phyloP scores from a whole-genome alignment of 495 filamentous ascomycete genomes.

The Parachaetomium inaequale region DNA sequence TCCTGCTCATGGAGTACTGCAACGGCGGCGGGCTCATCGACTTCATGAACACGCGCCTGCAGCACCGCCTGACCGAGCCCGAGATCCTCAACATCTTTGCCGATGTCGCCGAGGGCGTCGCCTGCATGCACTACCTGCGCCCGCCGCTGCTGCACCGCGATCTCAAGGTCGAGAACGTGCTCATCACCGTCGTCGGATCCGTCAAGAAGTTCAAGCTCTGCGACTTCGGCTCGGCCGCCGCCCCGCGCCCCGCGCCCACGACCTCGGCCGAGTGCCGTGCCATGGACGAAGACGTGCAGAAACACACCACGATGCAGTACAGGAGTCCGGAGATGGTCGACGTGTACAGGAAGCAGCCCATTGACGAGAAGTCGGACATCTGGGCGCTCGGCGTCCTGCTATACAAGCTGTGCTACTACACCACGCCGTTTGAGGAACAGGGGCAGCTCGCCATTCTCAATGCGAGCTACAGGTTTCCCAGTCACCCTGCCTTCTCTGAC shows the following conservation, averaged over 20 bases:
- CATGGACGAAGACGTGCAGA: constrained; percentile 95
- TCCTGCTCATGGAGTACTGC: constrained; percentile 94
- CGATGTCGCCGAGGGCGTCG: constrained; percentile 92
- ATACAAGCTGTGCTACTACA: constrained; percentile 99
- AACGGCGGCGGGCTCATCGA: constrained; percentile 89
- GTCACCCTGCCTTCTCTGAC: constrained; percentile 84
- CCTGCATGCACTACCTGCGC: constrained; percentile 98
- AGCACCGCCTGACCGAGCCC: constrained; percentile 94
- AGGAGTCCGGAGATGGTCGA: constrained; percentile 98
- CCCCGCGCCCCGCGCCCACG: constrained; percentile 77
- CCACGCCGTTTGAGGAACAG: constrained; percentile 95
- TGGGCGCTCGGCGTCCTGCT: constrained; percentile 95
- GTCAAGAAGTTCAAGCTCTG: constrained; percentile 83
- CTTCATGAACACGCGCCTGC: constrained; percentile 98
- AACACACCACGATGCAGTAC: constrained; percentile 95
- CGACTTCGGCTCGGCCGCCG: constrained; percentile 92
- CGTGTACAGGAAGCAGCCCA: constrained; percentile 91
- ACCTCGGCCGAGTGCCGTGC: constrained; percentile 80
- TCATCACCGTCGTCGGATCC: constrained; percentile 67
- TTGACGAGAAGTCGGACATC: constrained; percentile 98
- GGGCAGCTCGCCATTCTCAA: constrained; percentile 98
- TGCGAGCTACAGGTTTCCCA: constrained; percentile 88
- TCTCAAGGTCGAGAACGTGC: constrained; percentile 95
- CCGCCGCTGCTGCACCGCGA: constrained; percentile 91
- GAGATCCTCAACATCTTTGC: constrained; percentile 96